A percentile compares a stretch with the other conserved stretches of the same genome.
These are phyloP conservation scores for Dalechampia spathulata DNA, from an alignment of 441 rosid genomes.

Conservation along the genomic window DNA sequence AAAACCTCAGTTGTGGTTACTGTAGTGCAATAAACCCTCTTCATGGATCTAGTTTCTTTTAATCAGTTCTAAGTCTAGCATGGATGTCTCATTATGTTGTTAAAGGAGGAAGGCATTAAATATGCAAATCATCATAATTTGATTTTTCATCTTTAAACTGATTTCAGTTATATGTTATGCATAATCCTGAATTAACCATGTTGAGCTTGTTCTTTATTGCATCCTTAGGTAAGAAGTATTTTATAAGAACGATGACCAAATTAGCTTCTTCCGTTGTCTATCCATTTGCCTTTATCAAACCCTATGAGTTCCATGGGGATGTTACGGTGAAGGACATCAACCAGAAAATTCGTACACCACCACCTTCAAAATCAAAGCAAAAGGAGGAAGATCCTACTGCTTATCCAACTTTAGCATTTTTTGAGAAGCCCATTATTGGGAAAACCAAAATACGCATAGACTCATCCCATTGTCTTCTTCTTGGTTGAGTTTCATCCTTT, in stretches of 20 bases:
- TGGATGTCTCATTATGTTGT: background rate
- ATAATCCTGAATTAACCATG: background rate
- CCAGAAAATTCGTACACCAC: conserved; percentile 66
- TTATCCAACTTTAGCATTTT: conserved; percentile 91
- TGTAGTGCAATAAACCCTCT: background rate
- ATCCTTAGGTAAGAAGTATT: conserved; percentile 59
- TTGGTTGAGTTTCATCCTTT: conserved; percentile 12
- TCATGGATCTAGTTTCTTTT: background rate
- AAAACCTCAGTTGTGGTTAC: background rate
- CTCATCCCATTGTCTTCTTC: conserved; percentile 6
- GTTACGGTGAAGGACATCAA: conserved; percentile 93
- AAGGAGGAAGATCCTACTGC: conserved; percentile 40
- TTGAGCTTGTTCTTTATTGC: background rate
- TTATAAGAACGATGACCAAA: conserved; percentile 47
- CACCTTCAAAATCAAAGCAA: conserved; percentile 44
- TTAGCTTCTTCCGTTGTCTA: conserved; percentile 70
- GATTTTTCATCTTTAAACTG: too few species aligned
- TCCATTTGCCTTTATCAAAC: conserved; percentile 93
- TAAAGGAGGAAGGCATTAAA: background rate
- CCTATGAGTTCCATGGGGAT: conserved; percentile 78
- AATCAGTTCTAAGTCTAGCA: background rate
- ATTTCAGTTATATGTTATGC: too few species aligned
- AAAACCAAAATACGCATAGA: conserved; percentile 84
- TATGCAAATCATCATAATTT: too few species aligned
- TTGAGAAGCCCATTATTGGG: conserved; percentile 95